These are phyloP conservation scores for Herpetomonas samuelpessoai DNA, from an alignment of 208 protist genomes.

Conservation along the genomic window DNA sequence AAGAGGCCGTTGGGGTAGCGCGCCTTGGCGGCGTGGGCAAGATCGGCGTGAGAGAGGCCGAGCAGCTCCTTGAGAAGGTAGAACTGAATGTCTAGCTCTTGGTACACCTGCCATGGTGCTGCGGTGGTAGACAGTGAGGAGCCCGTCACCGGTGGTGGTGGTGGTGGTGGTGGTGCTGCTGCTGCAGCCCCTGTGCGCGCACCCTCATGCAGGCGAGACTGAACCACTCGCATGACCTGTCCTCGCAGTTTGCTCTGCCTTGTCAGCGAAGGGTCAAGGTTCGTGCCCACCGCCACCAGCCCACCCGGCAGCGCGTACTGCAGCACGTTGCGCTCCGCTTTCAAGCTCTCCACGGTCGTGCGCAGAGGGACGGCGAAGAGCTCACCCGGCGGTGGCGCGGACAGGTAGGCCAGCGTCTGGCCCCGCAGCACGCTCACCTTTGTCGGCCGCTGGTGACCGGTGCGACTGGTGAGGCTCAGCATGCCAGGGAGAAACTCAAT, in stretches of 20 bases:
- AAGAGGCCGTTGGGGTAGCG: background rate
- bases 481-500: constrained; percentile 99
- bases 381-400: constrained; percentile 27
- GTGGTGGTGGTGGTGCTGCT: no score
- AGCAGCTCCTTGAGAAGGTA: constrained; percentile 97
- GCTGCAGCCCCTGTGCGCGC: background rate
- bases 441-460: constrained; percentile 29
- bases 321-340: constrained; percentile 97
- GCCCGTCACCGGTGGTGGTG: no score
- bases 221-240: constrained; percentile 86
- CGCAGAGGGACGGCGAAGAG: constrained; percentile 96
- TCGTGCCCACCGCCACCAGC: constrained; percentile 99
- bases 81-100: constrained; percentile 97
- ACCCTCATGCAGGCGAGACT: constrained; percentile 73
- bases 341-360: constrained; percentile 93
- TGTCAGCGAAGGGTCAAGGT: constrained; percentile 99
- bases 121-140: background rate
- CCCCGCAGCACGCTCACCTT: background rate
- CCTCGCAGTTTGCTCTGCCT: constrained; percentile 98
- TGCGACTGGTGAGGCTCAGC: constrained; percentile 56
- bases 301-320: constrained; percentile 99
- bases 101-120: constrained; percentile 80
- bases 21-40: background rate
- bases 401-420: background rate
- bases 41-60: constrained; percentile 26